Evolutionary conservation across 805 yeast genomes (phyloP), one percentile per base, ranked within the genome.

Genomic region (Wickerhamiella alocasiicola): DNA sequence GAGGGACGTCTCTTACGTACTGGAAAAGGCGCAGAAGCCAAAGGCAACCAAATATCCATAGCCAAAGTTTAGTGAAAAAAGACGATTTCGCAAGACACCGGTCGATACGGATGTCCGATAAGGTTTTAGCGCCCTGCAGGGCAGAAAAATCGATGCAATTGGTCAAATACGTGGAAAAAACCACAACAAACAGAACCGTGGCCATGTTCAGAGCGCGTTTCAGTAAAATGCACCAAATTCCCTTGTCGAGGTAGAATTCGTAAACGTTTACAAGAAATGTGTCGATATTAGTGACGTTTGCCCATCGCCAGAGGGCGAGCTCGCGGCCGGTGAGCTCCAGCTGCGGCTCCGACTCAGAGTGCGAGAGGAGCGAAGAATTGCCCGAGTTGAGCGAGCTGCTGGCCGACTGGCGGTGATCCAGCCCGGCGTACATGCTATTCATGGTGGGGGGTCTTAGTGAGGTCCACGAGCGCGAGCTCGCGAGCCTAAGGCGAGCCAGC

Each of bases 291-390:
- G 81, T 83, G 18, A 91, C 83, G 53, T 91, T 91, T 1, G 97
- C 94, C 97, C 98, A 91, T 45, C 83, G 70, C 84, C 96, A 91
- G 13, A 81, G 64, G 0, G 97, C 94, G 36, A 84, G 64, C 54
- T 87, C 95, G 44, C 66, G 65, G 1, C 26, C 26, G 26, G 7
- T 11, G 9, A 23, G 11, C 11, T 11, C 26, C 7, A 11, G 26
- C 7, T 23, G 26, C 11, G 7, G 26, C 7, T 23, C 26, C 26
- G 11, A 7, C 11, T 23, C 26, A 7, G 26, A 23, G 26, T 7
- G 7, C 7, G 26, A 11, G 9, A 23, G 11, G 26, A 11, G 11
- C 7, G 7, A 11, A 11, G 9, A 7, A n/a, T n/a, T n/a, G n/a
- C n/a, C n/a, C n/a, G n/a, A n/a, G n/a, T n/a, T n/a, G 11, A 23